These are phyloP conservation scores for Sporothrix sp. DNA, from an alignment of 2,329 filamentous ascomycete species.

Conservation along the genomic window DNA sequence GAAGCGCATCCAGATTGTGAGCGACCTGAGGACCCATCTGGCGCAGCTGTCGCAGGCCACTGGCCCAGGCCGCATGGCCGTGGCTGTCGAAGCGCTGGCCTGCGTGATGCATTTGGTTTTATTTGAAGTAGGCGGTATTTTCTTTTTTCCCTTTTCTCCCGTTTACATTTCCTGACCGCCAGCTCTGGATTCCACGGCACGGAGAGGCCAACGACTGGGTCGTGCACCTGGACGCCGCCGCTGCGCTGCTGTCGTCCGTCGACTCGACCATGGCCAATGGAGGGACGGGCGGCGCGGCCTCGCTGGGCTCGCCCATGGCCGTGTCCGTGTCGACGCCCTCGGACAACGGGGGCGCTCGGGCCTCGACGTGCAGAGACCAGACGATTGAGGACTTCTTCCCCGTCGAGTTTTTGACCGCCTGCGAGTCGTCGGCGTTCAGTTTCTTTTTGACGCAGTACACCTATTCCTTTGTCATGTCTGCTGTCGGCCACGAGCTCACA, in stretches of 20 bases:
- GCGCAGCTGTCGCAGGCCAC: constrained; percentile 5
- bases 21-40: constrained; percentile 8
- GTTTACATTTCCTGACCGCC: neutral
- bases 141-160: neutral
- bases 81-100: constrained; percentile 8
- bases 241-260: constrained; percentile 8
- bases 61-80: constrained; percentile 9
- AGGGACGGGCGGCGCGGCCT: neutral
- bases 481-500: constrained; percentile 5
- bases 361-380: neutral
- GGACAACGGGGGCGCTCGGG: neutral
- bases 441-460: constrained; percentile 11
- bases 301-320: neutral
- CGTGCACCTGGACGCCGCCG: constrained; percentile 8
- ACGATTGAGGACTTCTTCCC: neutral
- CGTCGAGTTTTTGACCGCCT: constrained; percentile 4
- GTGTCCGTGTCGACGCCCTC: neutral
- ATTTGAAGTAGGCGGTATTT: neutral
- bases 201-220: constrained; percentile 7
- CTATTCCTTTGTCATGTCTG: constrained; percentile 1
- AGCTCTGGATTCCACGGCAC: constrained; percentile 12
- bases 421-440: constrained; percentile 4
- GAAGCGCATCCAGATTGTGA: constrained; percentile 10
- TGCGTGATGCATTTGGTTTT: constrained; percentile 10
- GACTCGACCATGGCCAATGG: constrained; percentile 3